Evolutionary conservation across 768 basidiomycete genomes (phyloP).

Genomic region (Scleroderma bovista): DNA sequence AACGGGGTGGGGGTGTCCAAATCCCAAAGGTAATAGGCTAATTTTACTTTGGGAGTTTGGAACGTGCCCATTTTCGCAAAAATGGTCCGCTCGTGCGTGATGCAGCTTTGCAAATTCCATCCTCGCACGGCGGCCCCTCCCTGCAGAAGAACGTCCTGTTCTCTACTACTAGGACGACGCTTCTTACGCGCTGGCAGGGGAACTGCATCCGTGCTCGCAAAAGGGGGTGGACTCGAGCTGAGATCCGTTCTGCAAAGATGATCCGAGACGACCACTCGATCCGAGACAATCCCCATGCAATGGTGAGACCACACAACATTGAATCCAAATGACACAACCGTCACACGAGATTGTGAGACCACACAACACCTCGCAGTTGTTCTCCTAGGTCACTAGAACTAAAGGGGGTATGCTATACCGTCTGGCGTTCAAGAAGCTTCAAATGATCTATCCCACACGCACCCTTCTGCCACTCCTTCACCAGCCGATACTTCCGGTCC

Average conservation of each 20-base stretch:
- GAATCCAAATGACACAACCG: too few species aligned
- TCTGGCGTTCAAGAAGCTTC: constrained; percentile 43
- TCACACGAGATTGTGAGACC: too few species aligned
- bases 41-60: not conserved
- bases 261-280: too few species aligned
- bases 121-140: not conserved
- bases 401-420: not conserved
- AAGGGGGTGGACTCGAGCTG: too few species aligned
- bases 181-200: not conserved
- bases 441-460: constrained; percentile 65
- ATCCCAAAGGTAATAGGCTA: not conserved
- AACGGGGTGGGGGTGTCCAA: not conserved
- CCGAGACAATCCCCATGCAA: too few species aligned
- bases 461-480: constrained; percentile 53
- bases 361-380: not conserved
- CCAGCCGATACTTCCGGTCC: constrained; percentile 58
- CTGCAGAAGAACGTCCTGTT: not conserved
- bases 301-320: too few species aligned
- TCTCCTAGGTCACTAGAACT: not conserved
- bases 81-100: too few species aligned
- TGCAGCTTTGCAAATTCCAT: not conserved
- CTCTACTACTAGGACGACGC: not conserved
- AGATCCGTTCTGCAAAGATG: too few species aligned
- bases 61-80: not conserved
- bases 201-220: too few species aligned